These are phyloP conservation scores for Anthoceros angustus DNA, from an alignment of 225 moss, liverwort and hornwort species.

Conservation along the genomic window DNA sequence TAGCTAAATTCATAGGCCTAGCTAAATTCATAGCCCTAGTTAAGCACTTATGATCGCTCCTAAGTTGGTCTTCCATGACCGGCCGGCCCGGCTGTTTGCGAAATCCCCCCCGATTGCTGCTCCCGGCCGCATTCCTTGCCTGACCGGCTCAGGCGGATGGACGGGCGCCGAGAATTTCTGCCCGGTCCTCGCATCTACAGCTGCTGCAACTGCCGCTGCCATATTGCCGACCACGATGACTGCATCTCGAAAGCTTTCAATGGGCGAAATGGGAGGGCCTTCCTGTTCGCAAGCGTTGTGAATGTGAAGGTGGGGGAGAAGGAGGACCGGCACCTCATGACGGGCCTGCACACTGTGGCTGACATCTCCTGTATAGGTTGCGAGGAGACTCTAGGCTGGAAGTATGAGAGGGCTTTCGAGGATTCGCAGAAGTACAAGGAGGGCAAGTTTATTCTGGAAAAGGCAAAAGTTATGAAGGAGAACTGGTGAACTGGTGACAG, in stretches of 20 bases:
- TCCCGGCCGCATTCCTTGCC: too few species aligned
- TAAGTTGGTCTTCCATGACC: too few species aligned
- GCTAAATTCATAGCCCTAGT: too few species aligned
- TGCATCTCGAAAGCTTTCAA: conserved; percentile 87
- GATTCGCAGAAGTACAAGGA: conserved; percentile 96
- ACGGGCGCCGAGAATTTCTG: conserved; percentile 1
- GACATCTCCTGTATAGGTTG: conserved; percentile 88
- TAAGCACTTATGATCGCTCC: too few species aligned
- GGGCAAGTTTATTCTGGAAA: conserved; percentile 93
- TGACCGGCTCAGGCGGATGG: neutral
- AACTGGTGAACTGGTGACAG: conserved; percentile 37
- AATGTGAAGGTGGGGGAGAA: conserved; percentile 68
- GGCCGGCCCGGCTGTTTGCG: too few species aligned
- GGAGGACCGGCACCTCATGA: conserved; percentile 75
- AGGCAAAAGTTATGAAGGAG: conserved; percentile 94
- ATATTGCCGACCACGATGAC: conserved; percentile 99
- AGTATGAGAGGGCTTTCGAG: conserved; percentile 91
- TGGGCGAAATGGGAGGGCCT: conserved; percentile 94
- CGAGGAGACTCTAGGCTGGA: conserved; percentile 92
- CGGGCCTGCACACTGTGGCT: conserved; percentile 86
- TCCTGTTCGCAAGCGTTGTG: conserved; percentile 86
- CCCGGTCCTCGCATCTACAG: conserved; percentile 92
- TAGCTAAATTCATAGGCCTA: too few species aligned
- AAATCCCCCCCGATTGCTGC: too few species aligned
- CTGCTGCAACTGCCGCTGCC: conserved; percentile 99